A percentile compares a stretch with the other conserved stretches of the same genome.
Evolutionary conservation across 2,329 filamentous ascomycete species (phyloP).

Genomic region (Zalaria sp.): DNA sequence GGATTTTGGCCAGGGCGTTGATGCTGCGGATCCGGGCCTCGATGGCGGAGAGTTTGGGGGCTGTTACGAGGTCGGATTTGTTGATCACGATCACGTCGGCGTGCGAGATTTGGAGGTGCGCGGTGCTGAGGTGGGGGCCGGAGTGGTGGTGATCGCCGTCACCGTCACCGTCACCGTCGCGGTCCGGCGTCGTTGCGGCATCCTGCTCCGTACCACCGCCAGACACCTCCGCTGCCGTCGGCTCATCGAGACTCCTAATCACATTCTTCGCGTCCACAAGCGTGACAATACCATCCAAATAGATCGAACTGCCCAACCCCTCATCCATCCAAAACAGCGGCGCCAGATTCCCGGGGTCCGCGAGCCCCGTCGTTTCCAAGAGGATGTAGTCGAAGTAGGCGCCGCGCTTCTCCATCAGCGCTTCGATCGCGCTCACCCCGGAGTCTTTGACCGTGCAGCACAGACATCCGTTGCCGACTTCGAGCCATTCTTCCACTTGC

Average conservation of each 20-base stretch:
- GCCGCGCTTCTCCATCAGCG: constrained; percentile 84
- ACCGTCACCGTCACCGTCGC: constrained; percentile 19
- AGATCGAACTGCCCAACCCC: constrained; percentile 86
- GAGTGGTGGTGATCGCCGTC: constrained; percentile 34
- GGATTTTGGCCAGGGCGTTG: constrained; percentile 75
- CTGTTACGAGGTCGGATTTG: constrained; percentile 72
- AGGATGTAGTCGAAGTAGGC: constrained; percentile 87
- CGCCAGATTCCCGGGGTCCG: constrained; percentile 89
- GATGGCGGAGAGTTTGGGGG: constrained; percentile 55
- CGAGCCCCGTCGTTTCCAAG: constrained; percentile 87
- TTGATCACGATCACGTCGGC: constrained; percentile 93
- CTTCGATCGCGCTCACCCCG: constrained; percentile 89
- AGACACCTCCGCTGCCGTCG: constrained; percentile 16
- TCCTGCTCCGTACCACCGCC: constrained; percentile 18
- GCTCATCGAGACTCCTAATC: constrained; percentile 63
- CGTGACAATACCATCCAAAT: constrained; percentile 91
- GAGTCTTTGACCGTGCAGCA: constrained; percentile 97
- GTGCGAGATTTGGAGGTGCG: constrained; percentile 92
- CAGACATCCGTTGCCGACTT: constrained; percentile 91
- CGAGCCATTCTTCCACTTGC: constrained; percentile 85
- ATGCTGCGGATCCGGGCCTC: constrained; percentile 64
- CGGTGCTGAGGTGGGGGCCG: constrained; percentile 69
- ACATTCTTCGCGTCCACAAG: constrained; percentile 94
- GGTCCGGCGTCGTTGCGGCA: background rate
- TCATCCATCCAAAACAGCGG: constrained; percentile 98